These are phyloP conservation scores for Saturnispora ahearnii DNA, from an alignment of 805 yeast genomes.

Conservation along the genomic window DNA sequence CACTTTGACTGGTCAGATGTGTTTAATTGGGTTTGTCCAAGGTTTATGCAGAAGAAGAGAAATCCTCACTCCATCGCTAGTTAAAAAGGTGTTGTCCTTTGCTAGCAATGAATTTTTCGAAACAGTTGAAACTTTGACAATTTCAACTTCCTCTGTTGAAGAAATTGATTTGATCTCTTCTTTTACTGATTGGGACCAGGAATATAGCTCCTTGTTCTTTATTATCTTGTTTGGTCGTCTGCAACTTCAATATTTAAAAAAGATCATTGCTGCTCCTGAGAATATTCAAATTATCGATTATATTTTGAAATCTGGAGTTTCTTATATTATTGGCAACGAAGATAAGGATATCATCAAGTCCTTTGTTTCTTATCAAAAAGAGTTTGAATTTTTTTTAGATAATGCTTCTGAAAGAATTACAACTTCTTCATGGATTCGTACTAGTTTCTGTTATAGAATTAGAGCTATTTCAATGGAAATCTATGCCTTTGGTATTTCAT, in stretches of 20 bases:
- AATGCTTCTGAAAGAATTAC: constrained; percentile 20
- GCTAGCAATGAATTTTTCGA: constrained; percentile 24
- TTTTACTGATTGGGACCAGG: constrained; percentile 26
- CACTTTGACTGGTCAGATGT: constrained; percentile 15
- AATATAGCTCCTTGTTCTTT: constrained; percentile 25
- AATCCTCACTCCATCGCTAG: constrained; percentile 15
- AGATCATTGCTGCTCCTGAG: constrained; percentile 11
- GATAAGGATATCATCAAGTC: constrained; percentile 13
- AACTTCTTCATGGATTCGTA: constrained; percentile 20
- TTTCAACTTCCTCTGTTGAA: constrained; percentile 9
- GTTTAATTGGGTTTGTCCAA: constrained; percentile 26
- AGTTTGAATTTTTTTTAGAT: constrained; percentile 18
- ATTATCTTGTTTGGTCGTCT: constrained; percentile 21
- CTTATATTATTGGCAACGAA: constrained; percentile 8
- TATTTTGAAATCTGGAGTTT: constrained; percentile 12
- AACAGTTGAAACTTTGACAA: constrained; percentile 15
- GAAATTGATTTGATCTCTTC: constrained; percentile 20
- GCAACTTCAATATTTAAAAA: constrained; percentile 19
- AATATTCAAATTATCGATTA: constrained; percentile 12
- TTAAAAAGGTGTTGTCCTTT: constrained; percentile 18
- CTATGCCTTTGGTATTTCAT: constrained; percentile 46
- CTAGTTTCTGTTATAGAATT: constrained; percentile 20
- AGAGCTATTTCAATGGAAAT: constrained; percentile 41
- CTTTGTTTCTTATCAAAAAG: constrained; percentile 14
- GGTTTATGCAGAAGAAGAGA: constrained; percentile 21